Evolutionary conservation across 2,329 filamentous ascomycete genomes (phyloP), one percentile per base, ranked within the genome.

Genomic region (Aquanectria penicillioides): DNA sequence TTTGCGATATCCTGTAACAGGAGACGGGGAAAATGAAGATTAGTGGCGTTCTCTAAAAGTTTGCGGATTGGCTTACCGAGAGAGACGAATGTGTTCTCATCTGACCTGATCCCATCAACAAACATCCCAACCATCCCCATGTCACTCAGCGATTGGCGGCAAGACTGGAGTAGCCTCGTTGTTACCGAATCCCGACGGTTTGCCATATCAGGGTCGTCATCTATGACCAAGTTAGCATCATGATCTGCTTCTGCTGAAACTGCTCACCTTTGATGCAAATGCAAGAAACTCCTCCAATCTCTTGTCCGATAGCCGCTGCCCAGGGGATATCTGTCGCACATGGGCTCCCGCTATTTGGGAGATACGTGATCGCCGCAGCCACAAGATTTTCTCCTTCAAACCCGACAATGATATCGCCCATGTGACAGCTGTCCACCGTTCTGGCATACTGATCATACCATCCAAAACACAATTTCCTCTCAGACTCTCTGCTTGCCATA

Each of bases 381-480:
- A 87, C 77, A 40, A 88, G 78, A 2, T 68, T 75, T 17, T 75
- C 73, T 23, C 78, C 77, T 37, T 84, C 80, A 13, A 85, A 66
- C 2, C 80, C 85, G 18, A 87, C 62, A n/a, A 88, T 69, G 48
- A 88, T 79, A 62, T 87, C 83, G 41, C 77, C 75, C 33, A 85
- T 75, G 61, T 81, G 75, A 46, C 76, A 75, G 7, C 80, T 79
- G 61, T 81, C 78, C 38, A 78, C 78, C 9, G 86, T 75, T 61
- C 77, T 80, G 53, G 78, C 79, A 62, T 87, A 88, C 65, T 86
- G 83, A 65, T 88, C 84, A 64, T 82, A 86, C 83, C 84, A 86
- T 37, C 84, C 84, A 64, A 85, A 80, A 38, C 79, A 77, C 28
- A 78, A 75, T 58, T 82, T 80, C 43, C 75, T 75, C 9, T 71